These are phyloP conservation scores for Wickerhamiella kurtzmanii DNA, from an alignment of 805 yeast species.

Conservation along the genomic window DNA sequence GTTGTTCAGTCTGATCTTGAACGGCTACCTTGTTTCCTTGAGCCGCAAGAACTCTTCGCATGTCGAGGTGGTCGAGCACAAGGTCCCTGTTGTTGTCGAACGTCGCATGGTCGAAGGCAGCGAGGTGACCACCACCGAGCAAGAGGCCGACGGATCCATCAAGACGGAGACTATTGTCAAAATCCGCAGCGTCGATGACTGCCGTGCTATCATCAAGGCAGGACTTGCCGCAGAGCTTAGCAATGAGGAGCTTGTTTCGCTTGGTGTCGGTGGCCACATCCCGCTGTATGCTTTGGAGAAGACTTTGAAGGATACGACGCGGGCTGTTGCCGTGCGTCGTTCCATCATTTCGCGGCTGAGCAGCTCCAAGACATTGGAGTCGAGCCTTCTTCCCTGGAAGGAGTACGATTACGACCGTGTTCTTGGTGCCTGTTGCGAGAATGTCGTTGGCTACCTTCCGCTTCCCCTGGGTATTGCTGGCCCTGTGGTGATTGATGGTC, in stretches of 20 bases:
- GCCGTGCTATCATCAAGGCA: constrained; percentile 46
- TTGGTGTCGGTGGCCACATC: constrained; percentile 62
- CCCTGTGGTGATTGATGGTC: constrained; percentile 82
- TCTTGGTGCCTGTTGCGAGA: constrained; percentile 97
- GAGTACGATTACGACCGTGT: constrained; percentile 90
- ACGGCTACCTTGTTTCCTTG: constrained; percentile 63
- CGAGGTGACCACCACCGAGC: constrained; percentile 14
- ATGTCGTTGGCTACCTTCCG: constrained; percentile 93
- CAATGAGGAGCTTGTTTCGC: constrained; percentile 59
- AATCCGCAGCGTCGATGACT: constrained; percentile 38
- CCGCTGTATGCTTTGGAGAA: constrained; percentile 93
- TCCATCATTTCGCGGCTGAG: constrained; percentile 77
- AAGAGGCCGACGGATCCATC: not conserved
- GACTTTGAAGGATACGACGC: constrained; percentile 70
- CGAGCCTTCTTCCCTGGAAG: constrained; percentile 61
- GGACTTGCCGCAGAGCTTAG: constrained; percentile 56
- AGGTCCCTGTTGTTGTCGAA: constrained; percentile 22
- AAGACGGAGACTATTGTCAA: not conserved
- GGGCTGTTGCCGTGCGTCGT: constrained; percentile 92
- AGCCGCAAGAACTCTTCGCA: constrained; percentile 38
- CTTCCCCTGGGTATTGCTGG: constrained; percentile 97
- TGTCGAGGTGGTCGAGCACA: constrained; percentile 24
- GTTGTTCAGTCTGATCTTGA: constrained; percentile 62
- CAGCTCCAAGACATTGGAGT: constrained; percentile 63
- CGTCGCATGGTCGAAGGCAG: constrained; percentile 9